A percentile compares a stretch with the other conserved stretches of the same genome.
Evolutionary conservation across 371 early-diverging fungal genomes (phyloP).

Genomic region (Mucor irregularis): DNA sequence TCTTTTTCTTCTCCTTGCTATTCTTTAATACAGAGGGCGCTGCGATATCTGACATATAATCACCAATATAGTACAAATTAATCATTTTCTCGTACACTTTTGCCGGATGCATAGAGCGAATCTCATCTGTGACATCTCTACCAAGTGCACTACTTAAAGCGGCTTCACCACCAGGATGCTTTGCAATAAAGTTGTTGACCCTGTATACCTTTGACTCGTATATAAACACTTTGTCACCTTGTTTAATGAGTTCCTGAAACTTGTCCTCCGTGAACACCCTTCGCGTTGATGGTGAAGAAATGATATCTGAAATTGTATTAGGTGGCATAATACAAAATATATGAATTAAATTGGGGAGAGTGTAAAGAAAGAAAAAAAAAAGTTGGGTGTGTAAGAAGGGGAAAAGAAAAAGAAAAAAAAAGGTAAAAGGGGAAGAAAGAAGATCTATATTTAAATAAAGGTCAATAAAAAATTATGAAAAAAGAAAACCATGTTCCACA

Average conservation of each 20-base stretch:
- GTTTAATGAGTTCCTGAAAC: conserved; percentile 47
- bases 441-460: conserved; percentile 3
- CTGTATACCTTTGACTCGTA: conserved; percentile 84
- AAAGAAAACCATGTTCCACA: conserved; percentile 7
- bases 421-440: neutral
- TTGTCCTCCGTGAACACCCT: conserved; percentile 36
- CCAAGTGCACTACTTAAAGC: conserved; percentile 85
- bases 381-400: neutral
- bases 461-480: conserved; percentile 1
- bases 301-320: conserved; percentile 6
- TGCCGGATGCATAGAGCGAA: conserved; percentile 85
- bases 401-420: neutral
- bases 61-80: conserved; percentile 75
- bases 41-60: conserved; percentile 38
- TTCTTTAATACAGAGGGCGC: too few relatives aligned
- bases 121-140: conserved; percentile 91
- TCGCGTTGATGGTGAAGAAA: conserved; percentile 6
- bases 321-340: conserved; percentile 13
- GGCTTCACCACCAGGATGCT: conserved; percentile 92
- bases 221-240: conserved; percentile 73
- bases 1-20: neutral
- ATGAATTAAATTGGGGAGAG: too few relatives aligned
- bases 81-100: conserved; percentile 75
- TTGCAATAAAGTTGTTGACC: conserved; percentile 76
- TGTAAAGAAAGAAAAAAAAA: neutral